These are phyloP conservation scores for Mallotus repandus DNA, from an alignment of 441 rosid species.

Conservation along the genomic window DNA sequence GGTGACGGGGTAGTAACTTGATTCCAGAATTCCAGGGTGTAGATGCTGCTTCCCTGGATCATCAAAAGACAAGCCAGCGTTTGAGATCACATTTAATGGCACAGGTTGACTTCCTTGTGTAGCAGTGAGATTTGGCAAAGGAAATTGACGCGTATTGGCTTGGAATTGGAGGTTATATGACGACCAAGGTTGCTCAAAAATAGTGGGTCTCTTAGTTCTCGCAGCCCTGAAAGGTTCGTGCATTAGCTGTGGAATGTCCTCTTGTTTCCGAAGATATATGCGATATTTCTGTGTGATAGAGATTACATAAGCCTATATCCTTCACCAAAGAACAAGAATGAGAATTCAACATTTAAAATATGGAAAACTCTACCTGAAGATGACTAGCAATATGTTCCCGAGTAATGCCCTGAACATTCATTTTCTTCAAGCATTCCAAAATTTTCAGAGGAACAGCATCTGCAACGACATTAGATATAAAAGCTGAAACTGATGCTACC, in stretches of 20 bases:
- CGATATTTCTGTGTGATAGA: slow-evolving; percentile 28
- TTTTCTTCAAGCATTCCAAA: slow-evolving; percentile 35
- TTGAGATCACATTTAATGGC: neutral
- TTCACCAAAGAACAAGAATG: too few relatives aligned
- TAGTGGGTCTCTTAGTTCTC: neutral
- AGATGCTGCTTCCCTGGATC: neutral
- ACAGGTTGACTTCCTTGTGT: neutral
- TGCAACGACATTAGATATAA: slow-evolving; percentile 6
- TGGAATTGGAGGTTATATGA: neutral
- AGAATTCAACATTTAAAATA: too few relatives aligned
- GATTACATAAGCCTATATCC: neutral
- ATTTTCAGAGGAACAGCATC: slow-evolving; percentile 42
- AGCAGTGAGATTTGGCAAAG: neutral
- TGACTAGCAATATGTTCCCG: slow-evolving; percentile 43
- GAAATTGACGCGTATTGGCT: neutral
- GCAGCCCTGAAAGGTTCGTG: neutral
- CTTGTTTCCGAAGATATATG: slow-evolving; percentile 22
- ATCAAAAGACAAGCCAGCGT: neutral
- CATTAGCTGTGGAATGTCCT: neutral
- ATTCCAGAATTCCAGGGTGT: neutral
- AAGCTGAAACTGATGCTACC: neutral
- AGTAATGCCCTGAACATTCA: slow-evolving; percentile 30
- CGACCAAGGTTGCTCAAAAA: slow-evolving; percentile 6
- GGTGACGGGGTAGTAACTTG: neutral
- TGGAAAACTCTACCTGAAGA: slow-evolving; percentile 34